Percentiles rank a stretch among this genome's conserved stretches.
phyloP scores from a whole-genome alignment of 2,329 filamentous ascomycete species.

The Pestalotiopsis sp. region DNA sequence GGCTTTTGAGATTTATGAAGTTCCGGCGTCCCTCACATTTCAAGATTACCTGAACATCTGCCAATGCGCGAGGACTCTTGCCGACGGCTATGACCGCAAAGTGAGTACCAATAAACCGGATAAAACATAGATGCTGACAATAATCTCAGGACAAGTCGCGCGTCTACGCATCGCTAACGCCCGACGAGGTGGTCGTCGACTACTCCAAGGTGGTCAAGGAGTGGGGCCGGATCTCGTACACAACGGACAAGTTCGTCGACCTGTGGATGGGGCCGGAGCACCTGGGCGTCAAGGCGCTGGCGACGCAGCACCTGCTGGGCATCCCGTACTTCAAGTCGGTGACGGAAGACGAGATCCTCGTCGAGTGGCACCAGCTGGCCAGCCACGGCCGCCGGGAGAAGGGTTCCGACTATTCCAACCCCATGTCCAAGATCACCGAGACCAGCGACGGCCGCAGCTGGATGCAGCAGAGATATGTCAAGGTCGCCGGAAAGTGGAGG shows the following conservation, averaged over 20 bases:
- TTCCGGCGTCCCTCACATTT: neutral
- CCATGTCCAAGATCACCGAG: constrained; percentile 9
- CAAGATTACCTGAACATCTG: constrained; percentile 1
- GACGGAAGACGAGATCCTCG: neutral
- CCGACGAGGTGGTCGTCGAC: constrained; percentile 2
- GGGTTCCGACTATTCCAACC: neutral
- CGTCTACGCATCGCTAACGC: neutral
- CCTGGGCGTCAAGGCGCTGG: constrained; percentile 7
- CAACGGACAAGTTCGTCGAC: neutral
- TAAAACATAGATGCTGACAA: no score
- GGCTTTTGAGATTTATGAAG: constrained; percentile 8
- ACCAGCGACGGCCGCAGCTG: constrained; percentile 4
- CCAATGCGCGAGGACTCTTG: constrained; percentile 2
- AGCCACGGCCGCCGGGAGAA: constrained; percentile 3
- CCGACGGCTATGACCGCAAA: constrained; percentile 13
- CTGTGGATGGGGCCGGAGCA: constrained; percentile 1
- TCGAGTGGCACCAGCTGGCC: constrained; percentile 12
- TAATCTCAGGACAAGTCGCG: constrained; percentile 9
- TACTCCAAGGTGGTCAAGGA: neutral
- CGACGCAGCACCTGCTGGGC: constrained; percentile 9
- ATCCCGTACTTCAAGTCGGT: constrained; percentile 11
- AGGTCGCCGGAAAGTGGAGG: neutral
- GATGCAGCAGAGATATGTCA: constrained; percentile 8
- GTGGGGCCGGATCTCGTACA: constrained; percentile 4
- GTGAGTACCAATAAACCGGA: no score